Base-by-base conservation (phyloP, 2,329 filamentous ascomycete genomes). In the Bipolaris zeicola region DNA sequence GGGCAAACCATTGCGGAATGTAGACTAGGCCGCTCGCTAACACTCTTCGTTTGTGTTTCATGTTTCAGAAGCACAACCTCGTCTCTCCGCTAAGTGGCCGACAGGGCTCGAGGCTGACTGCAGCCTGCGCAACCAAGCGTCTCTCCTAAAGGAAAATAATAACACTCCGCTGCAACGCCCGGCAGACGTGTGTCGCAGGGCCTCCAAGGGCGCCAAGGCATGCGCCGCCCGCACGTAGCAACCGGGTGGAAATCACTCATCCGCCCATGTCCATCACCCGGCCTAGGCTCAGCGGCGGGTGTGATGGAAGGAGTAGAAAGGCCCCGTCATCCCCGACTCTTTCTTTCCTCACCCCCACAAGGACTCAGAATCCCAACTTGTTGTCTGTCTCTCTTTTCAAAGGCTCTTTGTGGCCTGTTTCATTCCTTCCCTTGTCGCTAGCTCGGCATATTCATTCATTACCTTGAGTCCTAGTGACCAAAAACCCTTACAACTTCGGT, bases 341-440 rank as follows among this genome's bases (percentile, higher is more conserved):
- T 63, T 58, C 48, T 63, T 63, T 61, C 58, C 69, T 64, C 60
- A 26, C 22, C 58, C 70, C 70, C 61, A 70, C 70, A 61, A 64
- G 55, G 47, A 58, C 51, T 60, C 65, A 55, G 59, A 55, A 61
- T 63, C 50, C 67, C 64, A 70, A 65, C 69, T 71, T 70, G 5
- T 50, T 60, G 68, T 72, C 71, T 62, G 65, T 75, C 70, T 47
- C 39, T 44, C 26, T 70, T 24, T 71, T 50, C 47, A 56, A 33
- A 67, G 61, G 59, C 33, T 60, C 58, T 67, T 58, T 52, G 64
- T 61, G 64, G 63, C 65, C 68, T 59, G 48, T 66, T 65, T 58
- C 73, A 60, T 65, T 76, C 72, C 56, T 75, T 64, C 58, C 42
- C 26, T 53, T 55, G 72, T 74, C 74, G 73, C 74, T 65, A 76